Evolutionary conservation across 2,329 filamentous ascomycete genomes (phyloP).

Genomic region (Clonostachys rhizophaga): DNA sequence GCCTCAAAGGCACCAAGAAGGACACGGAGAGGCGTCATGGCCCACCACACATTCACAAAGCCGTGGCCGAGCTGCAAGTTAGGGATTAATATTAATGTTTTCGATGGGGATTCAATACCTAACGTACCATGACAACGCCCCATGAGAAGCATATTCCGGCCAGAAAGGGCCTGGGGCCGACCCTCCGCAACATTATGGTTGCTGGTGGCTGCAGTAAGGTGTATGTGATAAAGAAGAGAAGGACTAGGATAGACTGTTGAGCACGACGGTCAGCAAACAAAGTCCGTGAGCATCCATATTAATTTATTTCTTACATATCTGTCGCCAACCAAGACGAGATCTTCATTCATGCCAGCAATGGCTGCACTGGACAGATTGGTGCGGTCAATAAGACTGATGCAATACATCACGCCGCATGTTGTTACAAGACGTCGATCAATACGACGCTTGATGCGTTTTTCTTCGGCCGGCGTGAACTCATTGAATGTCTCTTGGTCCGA

Average conservation of each 20-base stretch:
- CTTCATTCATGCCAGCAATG: constrained; percentile 27
- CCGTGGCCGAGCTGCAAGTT: not conserved
- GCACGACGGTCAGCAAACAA: too few species aligned
- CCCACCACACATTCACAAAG: not conserved
- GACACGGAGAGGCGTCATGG: constrained; percentile 5
- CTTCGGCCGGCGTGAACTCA: too few species aligned
- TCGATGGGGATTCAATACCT: too few species aligned
- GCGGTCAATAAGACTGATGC: constrained; percentile 41
- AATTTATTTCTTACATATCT: too few species aligned
- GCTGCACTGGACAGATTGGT: constrained; percentile 48
- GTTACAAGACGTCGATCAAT: not conserved
- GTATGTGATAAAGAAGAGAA: constrained; percentile 14
- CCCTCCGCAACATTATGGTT: constrained; percentile 9
- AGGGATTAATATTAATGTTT: too few species aligned
- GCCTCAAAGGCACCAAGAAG: constrained; percentile 11
- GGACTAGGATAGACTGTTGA: constrained; percentile 4
- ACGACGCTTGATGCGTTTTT: too few species aligned
- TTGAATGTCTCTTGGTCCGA: too few species aligned
- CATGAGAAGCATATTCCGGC: constrained; percentile 9
- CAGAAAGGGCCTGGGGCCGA: constrained; percentile 12
- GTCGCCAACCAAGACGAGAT: constrained; percentile 25
- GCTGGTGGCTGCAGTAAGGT: constrained; percentile 11
- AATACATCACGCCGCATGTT: not conserved
- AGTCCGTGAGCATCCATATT: too few species aligned
- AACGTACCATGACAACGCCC: constrained; percentile 9